Evolutionary conservation across 345 rosid species (phyloP), one percentile per base, ranked within the genome.

Genomic region (Hirschfeldia incana): DNA sequence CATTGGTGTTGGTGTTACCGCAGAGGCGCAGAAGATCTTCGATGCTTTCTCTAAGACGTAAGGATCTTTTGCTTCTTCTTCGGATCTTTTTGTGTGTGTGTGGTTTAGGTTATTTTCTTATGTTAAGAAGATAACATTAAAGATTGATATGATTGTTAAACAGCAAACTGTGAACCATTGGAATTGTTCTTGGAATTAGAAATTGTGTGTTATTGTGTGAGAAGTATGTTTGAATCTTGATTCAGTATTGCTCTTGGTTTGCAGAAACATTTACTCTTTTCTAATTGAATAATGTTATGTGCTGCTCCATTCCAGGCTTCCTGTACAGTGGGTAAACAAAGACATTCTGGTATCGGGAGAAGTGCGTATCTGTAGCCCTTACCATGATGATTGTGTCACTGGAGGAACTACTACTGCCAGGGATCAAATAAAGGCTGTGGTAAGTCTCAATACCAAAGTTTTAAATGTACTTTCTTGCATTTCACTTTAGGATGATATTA

Each of bases 1-100:
- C 76, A 83, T 89, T 77, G 98, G 98, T 26, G 87, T 94, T 44
- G 98, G 95, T 46, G 98, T 91, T 37, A 92, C 94, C 2, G 69
- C 74, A 34, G 97, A 94, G 78, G 98, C 91, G 0, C 97, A 94
- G 85, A 83, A 17, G 39, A 83, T 92, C 65, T 94, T 86, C 49
- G 91, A 94, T 71, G 92, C 91, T 58, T 83, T 58, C 0, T 8
- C 88, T 68, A 89, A 89, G 81, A 91, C 92, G 97, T 92, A 86
- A 76, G 72, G 51, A 57, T 78, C 72, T 64, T 53, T 53, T 39
- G 29, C 46, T 39, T 39, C 46, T 10, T 70, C 65, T 44, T 30
- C 12, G 60, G 53, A 13, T 36, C 53, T 70, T 34, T 28, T 53
- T 39, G 46, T 15, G 72, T 77, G 4, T 29, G 28, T 2, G 61